phyloP scores from a whole-genome alignment of 2,329 filamentous ascomycete genomes.

The Cryphonectria parasitica region DNA sequence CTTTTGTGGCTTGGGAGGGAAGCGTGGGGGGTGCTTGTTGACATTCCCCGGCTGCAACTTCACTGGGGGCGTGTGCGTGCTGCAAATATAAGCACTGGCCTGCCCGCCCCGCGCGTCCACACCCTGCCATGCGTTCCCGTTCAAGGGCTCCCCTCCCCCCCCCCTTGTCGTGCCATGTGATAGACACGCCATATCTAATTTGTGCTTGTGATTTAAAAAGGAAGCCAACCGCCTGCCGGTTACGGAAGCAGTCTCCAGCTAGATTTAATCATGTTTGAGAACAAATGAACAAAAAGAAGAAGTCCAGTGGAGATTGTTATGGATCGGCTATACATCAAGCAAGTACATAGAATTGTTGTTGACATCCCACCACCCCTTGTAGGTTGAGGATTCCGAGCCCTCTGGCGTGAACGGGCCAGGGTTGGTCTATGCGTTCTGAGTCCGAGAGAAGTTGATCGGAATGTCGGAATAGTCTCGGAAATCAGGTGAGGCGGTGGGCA shows the following conservation, averaged over 20 bases:
- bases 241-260: not conserved
- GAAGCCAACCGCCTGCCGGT: not conserved
- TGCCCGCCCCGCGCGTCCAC: no score
- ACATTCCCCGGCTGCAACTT: no score
- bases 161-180: slow-evolving; percentile 12
- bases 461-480: not conserved
- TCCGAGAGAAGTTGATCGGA: not conserved
- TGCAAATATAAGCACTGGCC: no score
- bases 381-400: not conserved
- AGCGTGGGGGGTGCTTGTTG: no score
- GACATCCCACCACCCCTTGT: not conserved
- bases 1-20: no score
- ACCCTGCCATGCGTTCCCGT: not conserved
- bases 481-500: not conserved
- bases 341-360: not conserved
- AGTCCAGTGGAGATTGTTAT: no score
- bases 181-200: not conserved
- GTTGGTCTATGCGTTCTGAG: not conserved
- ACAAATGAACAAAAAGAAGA: no score
- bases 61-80: no score
- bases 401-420: not conserved
- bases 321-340: no score
- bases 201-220: not conserved
- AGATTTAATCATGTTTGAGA: no score
- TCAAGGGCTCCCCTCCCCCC: not conserved